Percentiles rank a stretch among this genome's conserved stretches.
Conservation (phyloP, 495 filamentous ascomycete genomes). For the Cudoniella acicularis region DNA sequence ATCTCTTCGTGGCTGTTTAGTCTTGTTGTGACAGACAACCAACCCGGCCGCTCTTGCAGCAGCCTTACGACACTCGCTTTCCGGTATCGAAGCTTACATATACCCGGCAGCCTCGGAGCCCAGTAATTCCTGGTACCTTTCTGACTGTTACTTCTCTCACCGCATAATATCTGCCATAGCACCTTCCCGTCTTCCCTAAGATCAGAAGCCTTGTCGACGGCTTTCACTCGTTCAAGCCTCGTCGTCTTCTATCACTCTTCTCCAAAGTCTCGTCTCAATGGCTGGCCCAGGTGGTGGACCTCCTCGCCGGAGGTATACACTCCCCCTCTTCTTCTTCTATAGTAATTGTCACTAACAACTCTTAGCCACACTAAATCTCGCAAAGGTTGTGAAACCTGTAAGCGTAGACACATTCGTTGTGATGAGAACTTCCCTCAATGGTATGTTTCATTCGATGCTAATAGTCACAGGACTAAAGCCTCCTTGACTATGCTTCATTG, state of each 20-base stretch:
- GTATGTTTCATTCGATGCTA: conserved; percentile 43
- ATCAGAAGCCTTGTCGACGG: conserved; percentile 21
- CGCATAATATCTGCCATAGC: neutral
- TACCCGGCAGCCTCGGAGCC: conserved; percentile 22
- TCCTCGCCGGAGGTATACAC: conserved; percentile 59
- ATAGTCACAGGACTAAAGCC: neutral
- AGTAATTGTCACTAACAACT: conserved; percentile 18
- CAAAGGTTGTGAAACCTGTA: conserved; percentile 96
- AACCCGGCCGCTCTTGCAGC: conserved; percentile 20
- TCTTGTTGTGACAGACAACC: neutral
- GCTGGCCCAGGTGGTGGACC: conserved; percentile 71
- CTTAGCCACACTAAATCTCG: conserved; percentile 93
- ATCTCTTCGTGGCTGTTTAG: conserved; percentile 11
- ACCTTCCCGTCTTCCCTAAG: conserved; percentile 6
- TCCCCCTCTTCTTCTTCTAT: conserved; percentile 17
- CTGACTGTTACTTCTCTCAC: conserved; percentile 10
- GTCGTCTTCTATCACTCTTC: conserved; percentile 6
- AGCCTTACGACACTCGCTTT: conserved; percentile 28
- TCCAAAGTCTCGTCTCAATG: conserved; percentile 42
- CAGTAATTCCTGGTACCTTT: conserved; percentile 15
- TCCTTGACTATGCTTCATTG: neutral
- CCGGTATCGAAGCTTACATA: conserved; percentile 18
- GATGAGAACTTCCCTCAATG: conserved; percentile 98
- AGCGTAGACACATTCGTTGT: conserved; percentile 94
- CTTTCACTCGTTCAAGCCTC: conserved; percentile 21